Conservation (phyloP, 495 filamentous ascomycete species). For the Hypomontagnella monticulosa region DNA sequence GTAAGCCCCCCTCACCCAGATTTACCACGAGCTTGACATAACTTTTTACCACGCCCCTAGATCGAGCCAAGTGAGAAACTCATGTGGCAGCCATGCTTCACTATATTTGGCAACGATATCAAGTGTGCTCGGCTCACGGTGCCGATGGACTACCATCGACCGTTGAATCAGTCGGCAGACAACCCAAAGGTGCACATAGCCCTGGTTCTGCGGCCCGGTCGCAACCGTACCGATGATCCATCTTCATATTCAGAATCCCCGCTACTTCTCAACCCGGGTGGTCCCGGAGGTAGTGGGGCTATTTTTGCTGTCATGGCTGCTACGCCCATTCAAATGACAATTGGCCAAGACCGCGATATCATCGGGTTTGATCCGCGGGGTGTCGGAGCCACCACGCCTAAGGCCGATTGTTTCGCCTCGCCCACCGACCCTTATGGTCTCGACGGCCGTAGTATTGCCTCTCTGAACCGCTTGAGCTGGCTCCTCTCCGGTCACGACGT, state of each 20-base stretch:
- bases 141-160: constrained; percentile 65
- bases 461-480: constrained; percentile 40
- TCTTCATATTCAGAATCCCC: constrained; percentile 35
- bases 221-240: constrained; percentile 60
- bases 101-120: constrained; percentile 42
- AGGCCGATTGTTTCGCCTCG: constrained; percentile 46
- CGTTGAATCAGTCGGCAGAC: constrained; percentile 46
- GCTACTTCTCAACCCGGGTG: constrained; percentile 52
- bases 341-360: constrained; percentile 48
- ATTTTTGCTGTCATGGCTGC: constrained; percentile 50
- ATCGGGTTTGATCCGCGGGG: constrained; percentile 53
- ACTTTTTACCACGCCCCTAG: constrained; percentile 40
- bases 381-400: constrained; percentile 46
- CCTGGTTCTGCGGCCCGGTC: constrained; percentile 61
- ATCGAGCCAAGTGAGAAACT: constrained; percentile 57
- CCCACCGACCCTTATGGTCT: constrained; percentile 23
- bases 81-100: constrained; percentile 52
- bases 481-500: constrained; percentile 22
- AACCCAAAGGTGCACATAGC: constrained; percentile 60
- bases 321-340: constrained; percentile 52
- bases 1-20: constrained; percentile 36
- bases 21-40: neutral
- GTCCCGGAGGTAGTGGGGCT: constrained; percentile 62
- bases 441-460: constrained; percentile 40
- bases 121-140: constrained; percentile 66